A percentile compares a stretch with the other conserved stretches of the same genome.
Conservation (phyloP, 257 asterid species). For the Buddleja alternifolia region DNA sequence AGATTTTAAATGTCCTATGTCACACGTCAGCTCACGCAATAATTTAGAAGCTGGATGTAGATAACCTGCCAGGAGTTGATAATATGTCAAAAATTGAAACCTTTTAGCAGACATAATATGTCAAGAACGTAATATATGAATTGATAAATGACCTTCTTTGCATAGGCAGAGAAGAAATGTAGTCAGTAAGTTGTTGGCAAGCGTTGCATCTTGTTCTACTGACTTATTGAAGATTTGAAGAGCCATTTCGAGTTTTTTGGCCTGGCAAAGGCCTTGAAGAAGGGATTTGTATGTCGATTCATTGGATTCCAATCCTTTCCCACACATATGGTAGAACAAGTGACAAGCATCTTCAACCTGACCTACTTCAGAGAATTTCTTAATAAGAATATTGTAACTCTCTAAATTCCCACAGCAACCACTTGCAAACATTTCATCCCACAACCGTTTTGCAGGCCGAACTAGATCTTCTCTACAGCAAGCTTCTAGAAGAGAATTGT, state of each 20-base stretch:
- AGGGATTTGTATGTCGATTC: conserved; percentile 51
- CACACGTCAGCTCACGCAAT: conserved; percentile 38
- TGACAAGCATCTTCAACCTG: conserved; percentile 72
- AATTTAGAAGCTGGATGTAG: conserved; percentile 50
- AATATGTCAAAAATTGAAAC: conserved; percentile 8
- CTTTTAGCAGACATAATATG: not conserved
- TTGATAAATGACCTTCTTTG: conserved; percentile 51
- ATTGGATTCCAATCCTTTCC: conserved; percentile 63
- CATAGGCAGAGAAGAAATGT: conserved; percentile 59
- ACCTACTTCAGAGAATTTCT: conserved; percentile 55
- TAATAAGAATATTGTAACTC: conserved; percentile 62
- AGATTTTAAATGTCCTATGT: conserved; percentile 40
- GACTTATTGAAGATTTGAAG: conserved; percentile 50
- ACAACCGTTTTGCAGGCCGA: conserved; percentile 84
- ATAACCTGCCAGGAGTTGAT: conserved; percentile 56
- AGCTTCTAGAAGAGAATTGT: conserved; percentile 80
- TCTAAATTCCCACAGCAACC: conserved; percentile 69
- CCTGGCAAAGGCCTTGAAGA: conserved; percentile 65
- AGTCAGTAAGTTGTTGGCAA: conserved; percentile 45
- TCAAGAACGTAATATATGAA: not conserved
- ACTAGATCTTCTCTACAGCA: conserved; percentile 80
- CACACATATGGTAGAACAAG: conserved; percentile 70
- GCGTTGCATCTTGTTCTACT: conserved; percentile 50
- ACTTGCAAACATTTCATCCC: conserved; percentile 95
- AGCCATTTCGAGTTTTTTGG: conserved; percentile 55